Conservation (phyloP, 805 yeast species). For the Ogataea thermomethanolica region DNA sequence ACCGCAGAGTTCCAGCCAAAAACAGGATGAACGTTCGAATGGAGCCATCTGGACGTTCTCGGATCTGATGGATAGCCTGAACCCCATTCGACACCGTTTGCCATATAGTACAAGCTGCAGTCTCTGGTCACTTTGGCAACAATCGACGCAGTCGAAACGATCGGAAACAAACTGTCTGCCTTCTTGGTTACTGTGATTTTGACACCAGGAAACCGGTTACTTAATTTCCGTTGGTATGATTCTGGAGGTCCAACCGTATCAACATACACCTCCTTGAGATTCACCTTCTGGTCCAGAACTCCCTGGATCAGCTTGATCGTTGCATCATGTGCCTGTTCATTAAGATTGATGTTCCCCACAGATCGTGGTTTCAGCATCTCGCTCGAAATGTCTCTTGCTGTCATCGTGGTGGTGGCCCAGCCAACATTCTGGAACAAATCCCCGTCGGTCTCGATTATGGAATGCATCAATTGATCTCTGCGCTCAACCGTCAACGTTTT, state of each 20-base stretch:
- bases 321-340: constrained; percentile 95
- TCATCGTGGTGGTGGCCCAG: constrained; percentile 81
- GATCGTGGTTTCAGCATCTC: constrained; percentile 78
- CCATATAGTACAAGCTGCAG: constrained; percentile 24
- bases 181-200: constrained; percentile 85
- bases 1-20: constrained; percentile 82
- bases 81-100: constrained; percentile 48
- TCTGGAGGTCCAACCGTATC: constrained; percentile 98
- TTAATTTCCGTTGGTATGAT: constrained; percentile 73
- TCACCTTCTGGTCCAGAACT: constrained; percentile 58
- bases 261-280: constrained; percentile 69
- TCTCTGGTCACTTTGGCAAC: constrained; percentile 97
- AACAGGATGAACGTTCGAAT: constrained; percentile 55
- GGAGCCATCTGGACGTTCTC: constrained; percentile 75
- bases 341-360: constrained; percentile 66
- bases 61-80: constrained; percentile 97
- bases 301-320: constrained; percentile 76
- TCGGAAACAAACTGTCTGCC: constrained; percentile 89
- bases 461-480: constrained; percentile 58
- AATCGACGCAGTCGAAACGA: constrained; percentile 91
- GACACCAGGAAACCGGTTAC: constrained; percentile 61
- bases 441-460: constrained; percentile 43
- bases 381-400: constrained; percentile 80
- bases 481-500: constrained; percentile 74
- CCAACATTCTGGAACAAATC: constrained; percentile 63